Percentiles rank a stretch among this genome's conserved stretches.
Evolutionary conservation across 179 eudicot species (phyloP).

Genomic region (Silene coronaria): DNA sequence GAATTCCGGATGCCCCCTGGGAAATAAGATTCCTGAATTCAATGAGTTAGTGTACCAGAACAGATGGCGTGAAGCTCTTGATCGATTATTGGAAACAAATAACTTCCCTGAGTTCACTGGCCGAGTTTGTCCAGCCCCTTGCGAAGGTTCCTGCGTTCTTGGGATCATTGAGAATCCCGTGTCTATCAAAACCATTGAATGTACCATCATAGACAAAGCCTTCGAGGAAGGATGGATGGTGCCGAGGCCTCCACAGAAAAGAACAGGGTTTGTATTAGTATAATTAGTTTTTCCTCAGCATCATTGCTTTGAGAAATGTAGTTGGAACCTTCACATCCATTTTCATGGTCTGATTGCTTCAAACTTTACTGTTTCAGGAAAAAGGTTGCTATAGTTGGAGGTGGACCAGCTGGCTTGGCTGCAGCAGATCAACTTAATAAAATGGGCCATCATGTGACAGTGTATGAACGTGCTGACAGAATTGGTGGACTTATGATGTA

Average conservation of each 20-base stretch:
- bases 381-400: slow-evolving; percentile 75
- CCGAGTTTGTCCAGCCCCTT: slow-evolving; percentile 98
- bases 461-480: slow-evolving; percentile 91
- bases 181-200: slow-evolving; percentile 87
- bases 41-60: slow-evolving; percentile 97
- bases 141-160: slow-evolving; percentile 99
- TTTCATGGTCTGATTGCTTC: slow-evolving; percentile 12
- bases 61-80: slow-evolving; percentile 97
- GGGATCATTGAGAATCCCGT: slow-evolving; percentile 98
- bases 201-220: slow-evolving; percentile 92
- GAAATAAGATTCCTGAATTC: slow-evolving; percentile 95
- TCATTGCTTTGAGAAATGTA: not conserved
- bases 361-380: slow-evolving; percentile 43
- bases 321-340: not conserved
- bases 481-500: slow-evolving; percentile 99
- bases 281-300: not conserved
- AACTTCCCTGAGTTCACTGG: slow-evolving; percentile 99
- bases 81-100: slow-evolving; percentile 87
- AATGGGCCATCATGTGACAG: slow-evolving; percentile 87
- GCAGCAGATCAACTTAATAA: slow-evolving; percentile 95
- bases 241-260: slow-evolving; percentile 80
- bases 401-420: slow-evolving; percentile 98
- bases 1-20: slow-evolving; percentile 93
- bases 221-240: slow-evolving; percentile 99
- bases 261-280: slow-evolving; percentile 61